Conservation (phyloP, 1,139 yeast species). For the Pneumocystis carinii region DNA sequence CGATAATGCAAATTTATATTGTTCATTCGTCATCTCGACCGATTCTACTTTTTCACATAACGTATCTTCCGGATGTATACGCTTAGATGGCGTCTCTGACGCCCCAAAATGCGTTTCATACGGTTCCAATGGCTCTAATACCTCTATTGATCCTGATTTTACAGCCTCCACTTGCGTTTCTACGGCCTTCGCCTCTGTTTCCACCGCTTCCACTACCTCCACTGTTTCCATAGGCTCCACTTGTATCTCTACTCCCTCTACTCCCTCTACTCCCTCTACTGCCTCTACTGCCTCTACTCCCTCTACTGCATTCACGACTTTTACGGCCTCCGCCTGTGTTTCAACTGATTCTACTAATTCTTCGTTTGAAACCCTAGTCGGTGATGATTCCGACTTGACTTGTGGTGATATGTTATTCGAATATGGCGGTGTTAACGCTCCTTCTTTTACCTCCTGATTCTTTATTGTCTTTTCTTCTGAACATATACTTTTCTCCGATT, state of each 20-base stretch:
- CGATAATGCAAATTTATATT: conserved; percentile 14
- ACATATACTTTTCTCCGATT: not conserved
- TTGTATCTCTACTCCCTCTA: too few species aligned
- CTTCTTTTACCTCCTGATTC: not conserved
- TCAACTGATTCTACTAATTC: too few species aligned
- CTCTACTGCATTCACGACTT: too few species aligned
- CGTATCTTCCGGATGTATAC: not conserved
- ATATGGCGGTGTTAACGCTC: not conserved
- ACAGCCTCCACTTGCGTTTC: not conserved
- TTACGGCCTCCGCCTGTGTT: not conserved
- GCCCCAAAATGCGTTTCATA: not conserved
- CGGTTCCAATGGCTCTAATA: not conserved
- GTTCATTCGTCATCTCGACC: conserved; percentile 6
- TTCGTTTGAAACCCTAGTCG: not conserved
- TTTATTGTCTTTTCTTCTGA: too few species aligned
- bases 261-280: too few species aligned
- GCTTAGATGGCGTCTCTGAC: not conserved
- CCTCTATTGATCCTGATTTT: too few species aligned
- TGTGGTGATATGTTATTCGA: not conserved
- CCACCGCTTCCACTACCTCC: too few species aligned
- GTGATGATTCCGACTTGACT: not conserved
- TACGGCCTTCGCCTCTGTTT: not conserved
- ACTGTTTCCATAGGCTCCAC: too few species aligned
- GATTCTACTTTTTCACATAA: not conserved
- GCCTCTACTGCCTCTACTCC: too few species aligned